phyloP scores from a whole-genome alignment of 305 asterid species.

The Fraxinus latifolia region DNA sequence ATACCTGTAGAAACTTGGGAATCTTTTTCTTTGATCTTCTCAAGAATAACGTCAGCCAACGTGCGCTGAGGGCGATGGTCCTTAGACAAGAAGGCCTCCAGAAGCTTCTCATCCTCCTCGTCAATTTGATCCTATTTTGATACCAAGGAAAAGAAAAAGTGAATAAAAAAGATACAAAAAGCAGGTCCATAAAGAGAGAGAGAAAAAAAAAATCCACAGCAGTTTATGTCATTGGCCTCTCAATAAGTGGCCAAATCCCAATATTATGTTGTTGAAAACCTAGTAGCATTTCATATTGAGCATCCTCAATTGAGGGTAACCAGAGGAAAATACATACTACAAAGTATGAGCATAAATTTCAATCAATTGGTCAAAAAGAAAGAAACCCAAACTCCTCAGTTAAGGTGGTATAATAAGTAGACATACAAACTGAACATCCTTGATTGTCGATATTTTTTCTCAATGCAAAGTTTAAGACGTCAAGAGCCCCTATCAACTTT shows the following conservation, averaged over 20 bases:
- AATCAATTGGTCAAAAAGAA: background rate
- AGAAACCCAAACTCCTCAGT: background rate
- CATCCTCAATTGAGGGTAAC: background rate
- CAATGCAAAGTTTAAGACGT: background rate
- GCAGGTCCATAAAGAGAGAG: background rate
- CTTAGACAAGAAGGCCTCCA: slow-evolving; percentile 65
- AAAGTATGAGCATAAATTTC: background rate
- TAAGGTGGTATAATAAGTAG: background rate
- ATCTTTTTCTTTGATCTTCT: slow-evolving; percentile 67
- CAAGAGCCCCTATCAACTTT: background rate
- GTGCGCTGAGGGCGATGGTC: slow-evolving; percentile 62
- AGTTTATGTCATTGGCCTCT: background rate
- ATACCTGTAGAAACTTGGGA: slow-evolving; percentile 79
- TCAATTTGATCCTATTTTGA: slow-evolving; percentile 53
- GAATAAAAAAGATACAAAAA: slow-evolving; percentile 5
- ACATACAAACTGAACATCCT: background rate
- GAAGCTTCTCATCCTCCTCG: slow-evolving; percentile 71
- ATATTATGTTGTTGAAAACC: background rate
- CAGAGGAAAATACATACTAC: background rate
- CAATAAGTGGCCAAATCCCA: background rate
- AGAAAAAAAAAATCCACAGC: background rate
- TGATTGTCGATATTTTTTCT: background rate
- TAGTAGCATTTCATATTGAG: background rate
- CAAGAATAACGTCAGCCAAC: slow-evolving; percentile 70
- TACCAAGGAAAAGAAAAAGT: background rate